Conservation (phyloP, 805 yeast genomes). For the Wickerhamiella alocasiicola region DNA sequence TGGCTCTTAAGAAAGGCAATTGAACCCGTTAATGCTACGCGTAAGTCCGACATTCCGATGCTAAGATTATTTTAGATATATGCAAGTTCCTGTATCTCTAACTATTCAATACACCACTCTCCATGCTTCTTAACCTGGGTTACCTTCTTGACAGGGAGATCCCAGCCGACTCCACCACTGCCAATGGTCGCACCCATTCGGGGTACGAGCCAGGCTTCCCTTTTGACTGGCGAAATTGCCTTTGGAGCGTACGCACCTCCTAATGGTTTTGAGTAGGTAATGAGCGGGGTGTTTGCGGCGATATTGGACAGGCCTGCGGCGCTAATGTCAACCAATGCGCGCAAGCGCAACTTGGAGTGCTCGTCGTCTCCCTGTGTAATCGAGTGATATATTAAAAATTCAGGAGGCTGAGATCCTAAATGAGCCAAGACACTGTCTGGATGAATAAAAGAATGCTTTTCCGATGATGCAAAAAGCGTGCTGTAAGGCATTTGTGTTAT, state of each 20-base stretch:
- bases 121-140: slow-evolving; percentile 56
- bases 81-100: no score
- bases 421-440: slow-evolving; percentile 55
- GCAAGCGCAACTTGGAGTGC: slow-evolving; percentile 44
- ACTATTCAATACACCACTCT: slow-evolving; percentile 38
- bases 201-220: slow-evolving; percentile 86
- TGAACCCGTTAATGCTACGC: no score
- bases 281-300: slow-evolving; percentile 55
- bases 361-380: slow-evolving; percentile 41
- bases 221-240: slow-evolving; percentile 45
- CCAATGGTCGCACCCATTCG: slow-evolving; percentile 77
- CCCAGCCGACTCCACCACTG: slow-evolving; percentile 84
- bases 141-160: slow-evolving; percentile 68
- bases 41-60: no score
- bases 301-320: slow-evolving; percentile 69
- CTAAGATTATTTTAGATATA: no score
- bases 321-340: slow-evolving; percentile 60
- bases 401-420: slow-evolving; percentile 60
- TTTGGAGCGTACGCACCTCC: slow-evolving; percentile 85
- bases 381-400: slow-evolving; percentile 60
- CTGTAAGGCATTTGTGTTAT: slow-evolving; percentile 42
- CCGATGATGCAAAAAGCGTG: slow-evolving; percentile 36
- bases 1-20: no score
- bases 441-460: slow-evolving; percentile 56
- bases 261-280: slow-evolving; percentile 81